Conservation (phyloP, 352 stramenopile species). For the Globisporangium ultimum region DNA sequence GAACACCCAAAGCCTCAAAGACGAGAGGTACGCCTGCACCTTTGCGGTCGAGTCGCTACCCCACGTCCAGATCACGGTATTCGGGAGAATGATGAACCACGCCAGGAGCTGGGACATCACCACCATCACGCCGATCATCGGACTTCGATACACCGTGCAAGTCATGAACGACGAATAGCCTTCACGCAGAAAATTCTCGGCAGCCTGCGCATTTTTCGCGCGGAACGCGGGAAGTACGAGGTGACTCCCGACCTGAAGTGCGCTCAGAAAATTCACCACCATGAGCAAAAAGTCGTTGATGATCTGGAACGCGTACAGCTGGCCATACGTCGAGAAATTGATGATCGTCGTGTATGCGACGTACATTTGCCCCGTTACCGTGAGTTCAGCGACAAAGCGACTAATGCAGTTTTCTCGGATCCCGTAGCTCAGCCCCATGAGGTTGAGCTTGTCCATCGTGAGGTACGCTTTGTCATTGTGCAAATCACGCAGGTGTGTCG, state of each 20-base stretch:
- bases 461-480: slow-evolving; percentile 24
- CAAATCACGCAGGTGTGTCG: slow-evolving; percentile 11
- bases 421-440: slow-evolving; percentile 29
- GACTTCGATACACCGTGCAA: slow-evolving; percentile 12
- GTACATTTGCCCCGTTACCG: not conserved
- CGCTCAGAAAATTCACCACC: slow-evolving; percentile 20
- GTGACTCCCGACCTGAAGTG: too few species aligned
- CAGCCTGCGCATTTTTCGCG: too few species aligned
- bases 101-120: not conserved
- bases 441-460: slow-evolving; percentile 13
- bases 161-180: too few species aligned
- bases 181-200: too few species aligned
- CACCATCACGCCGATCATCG: not conserved
- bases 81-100: slow-evolving; percentile 42
- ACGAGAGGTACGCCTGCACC: slow-evolving; percentile 30
- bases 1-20: slow-evolving; percentile 33
- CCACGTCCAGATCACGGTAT: slow-evolving; percentile 19
- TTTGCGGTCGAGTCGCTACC: slow-evolving; percentile 11
- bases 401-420: slow-evolving; percentile 24
- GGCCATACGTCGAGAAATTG: slow-evolving; percentile 37
- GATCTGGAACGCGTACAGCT: slow-evolving; percentile 40
- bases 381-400: not conserved
- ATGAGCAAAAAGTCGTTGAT: slow-evolving; percentile 32
- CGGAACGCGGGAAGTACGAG: too few species aligned
- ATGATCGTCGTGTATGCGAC: slow-evolving; percentile 25